A percentile compares a stretch with the other conserved stretches of the same genome.
Conservation (phyloP, 805 yeast genomes). For the Jamesozyma spencerorum region DNA sequence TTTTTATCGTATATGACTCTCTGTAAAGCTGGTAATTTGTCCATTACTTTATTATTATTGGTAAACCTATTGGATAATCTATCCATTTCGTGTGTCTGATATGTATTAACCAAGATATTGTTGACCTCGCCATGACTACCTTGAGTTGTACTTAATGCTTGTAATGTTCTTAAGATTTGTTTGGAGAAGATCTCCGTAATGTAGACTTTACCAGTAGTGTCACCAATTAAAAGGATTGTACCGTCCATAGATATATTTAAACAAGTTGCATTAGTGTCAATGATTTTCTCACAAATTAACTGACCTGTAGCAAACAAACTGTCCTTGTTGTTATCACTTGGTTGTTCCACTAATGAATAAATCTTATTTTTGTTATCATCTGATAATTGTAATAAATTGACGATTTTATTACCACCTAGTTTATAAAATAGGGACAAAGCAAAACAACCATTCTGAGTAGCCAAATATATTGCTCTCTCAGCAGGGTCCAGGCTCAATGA, state of each 20-base stretch:
- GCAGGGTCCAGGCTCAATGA: conserved; percentile 67
- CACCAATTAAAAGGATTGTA: conserved; percentile 63
- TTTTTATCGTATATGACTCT: conserved; percentile 43
- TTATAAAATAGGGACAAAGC: conserved; percentile 25
- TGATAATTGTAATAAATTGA: conserved; percentile 36
- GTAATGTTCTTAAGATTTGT: conserved; percentile 53
- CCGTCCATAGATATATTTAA: conserved; percentile 67
- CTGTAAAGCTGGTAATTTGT: conserved; percentile 55
- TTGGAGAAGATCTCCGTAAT: conserved; percentile 62
- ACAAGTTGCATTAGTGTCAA: conserved; percentile 37
- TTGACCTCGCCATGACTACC: conserved; percentile 21
- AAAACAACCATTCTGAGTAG: conserved; percentile 48
- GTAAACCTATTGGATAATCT: conserved; percentile 1
- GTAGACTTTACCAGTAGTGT: conserved; percentile 55
- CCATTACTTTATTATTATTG: neutral
- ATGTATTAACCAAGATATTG: conserved; percentile 14
- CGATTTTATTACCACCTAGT: conserved; percentile 32
- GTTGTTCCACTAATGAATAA: conserved; percentile 41
- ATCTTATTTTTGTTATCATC: conserved; percentile 36
- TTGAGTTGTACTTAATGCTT: conserved; percentile 22
- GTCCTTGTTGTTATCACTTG: conserved; percentile 8
- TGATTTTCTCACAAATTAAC: conserved; percentile 17
- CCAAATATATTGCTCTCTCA: conserved; percentile 64
- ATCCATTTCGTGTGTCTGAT: conserved; percentile 1
- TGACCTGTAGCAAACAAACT: conserved; percentile 22